Evolutionary conservation across 2,329 filamentous ascomycete genomes (phyloP), one percentile per base, ranked within the genome.

Genomic region (Nannizziopsis barbatae): DNA sequence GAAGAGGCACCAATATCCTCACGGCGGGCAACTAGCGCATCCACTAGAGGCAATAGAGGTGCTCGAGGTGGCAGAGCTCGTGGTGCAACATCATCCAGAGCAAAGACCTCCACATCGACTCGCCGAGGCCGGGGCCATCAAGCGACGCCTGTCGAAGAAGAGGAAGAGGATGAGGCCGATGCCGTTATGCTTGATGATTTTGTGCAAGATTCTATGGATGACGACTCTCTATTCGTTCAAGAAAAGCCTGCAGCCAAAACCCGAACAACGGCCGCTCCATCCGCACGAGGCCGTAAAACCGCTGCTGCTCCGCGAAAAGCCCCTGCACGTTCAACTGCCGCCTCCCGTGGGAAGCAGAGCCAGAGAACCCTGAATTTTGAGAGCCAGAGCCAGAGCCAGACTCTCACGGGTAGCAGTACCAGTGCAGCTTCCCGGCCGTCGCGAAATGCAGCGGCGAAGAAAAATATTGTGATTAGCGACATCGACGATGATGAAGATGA

Each of bases 1-100:
- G 69, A 75, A 50, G 69, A 73, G 41, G 74, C 71, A 20, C 67
- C 67, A 50, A 53, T 66, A 15, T 67, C 75, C 47, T 71, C 71
- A 10, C 61, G 69, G 33, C 69, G 71, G 12, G 62, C 70, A 45
- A 60, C 66, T 5, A 63, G 65, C 12, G 61, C 68, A 14, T 66
- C 68, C 33, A 58, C 62, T 2, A 55, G 65, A 22, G 55, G 37
- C 58, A 65, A 31, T 69, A 68, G 56, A 62, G 52, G 39, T 9
- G 20, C 41, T 35, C 45, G 52, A n/a, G 47, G 52, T 30, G 31
- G 49, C 47, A 64, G 54, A 58, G 43, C 47, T 27, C 50, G 51
- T 22, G 57, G 55, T 20, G 56, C 63, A 17, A 50, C 59, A 17
- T 56, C 59, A 33, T 53, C 60, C 15, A 55, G 63, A 22, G 55